Evolutionary conservation across 805 yeast genomes (phyloP), one percentile per base, ranked within the genome.

Genomic region (Nakazawaea peltata): DNA sequence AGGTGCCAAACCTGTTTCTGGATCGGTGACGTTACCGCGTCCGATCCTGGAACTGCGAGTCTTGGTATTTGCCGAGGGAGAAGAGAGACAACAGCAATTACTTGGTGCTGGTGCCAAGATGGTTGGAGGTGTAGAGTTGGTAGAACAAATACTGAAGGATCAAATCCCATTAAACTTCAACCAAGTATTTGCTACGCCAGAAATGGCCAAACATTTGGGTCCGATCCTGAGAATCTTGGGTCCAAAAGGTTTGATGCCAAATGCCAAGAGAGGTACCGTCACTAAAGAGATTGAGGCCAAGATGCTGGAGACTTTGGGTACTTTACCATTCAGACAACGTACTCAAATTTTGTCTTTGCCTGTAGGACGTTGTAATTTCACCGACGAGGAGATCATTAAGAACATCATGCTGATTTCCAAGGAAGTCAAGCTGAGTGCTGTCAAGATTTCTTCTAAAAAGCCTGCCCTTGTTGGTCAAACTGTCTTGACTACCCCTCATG

Each of bases 191-290:
- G 94, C 95, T 5, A 81, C 96, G 2, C 84, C 95, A 1, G 95
- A 84, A 25, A 74, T 86, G 39, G 71, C 71, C 16, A 57, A 71
- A n/a, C 66, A 69, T 18, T 64, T 92, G 44, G 69, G 69, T 43
- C 66, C 72, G 39, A 62, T 85, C 16, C 95, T 92, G n/a, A 74
- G 87, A 50, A 62, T 71, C 9, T 68, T 92, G 47, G 97, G 97
- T 40, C 94, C 95, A 22, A 76, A 69, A 50, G 95, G 94, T 17
- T 67, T 92, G 46, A 80, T 88, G 83, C 97, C 98, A 31, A 70
- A 72, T 29, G 77, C 72, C 11, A 87, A 86, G 61, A 81, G 77
- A 51, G 95, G 95, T 13, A 87, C 96, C 1, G 92, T 90, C 7
- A 63, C 81, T 1, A 71, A 73, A n/a, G 75, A 86, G 47, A 60